Evolutionary conservation across 768 basidiomycete genomes (phyloP).

Genomic region (Tricholoma hemisulphureum): DNA sequence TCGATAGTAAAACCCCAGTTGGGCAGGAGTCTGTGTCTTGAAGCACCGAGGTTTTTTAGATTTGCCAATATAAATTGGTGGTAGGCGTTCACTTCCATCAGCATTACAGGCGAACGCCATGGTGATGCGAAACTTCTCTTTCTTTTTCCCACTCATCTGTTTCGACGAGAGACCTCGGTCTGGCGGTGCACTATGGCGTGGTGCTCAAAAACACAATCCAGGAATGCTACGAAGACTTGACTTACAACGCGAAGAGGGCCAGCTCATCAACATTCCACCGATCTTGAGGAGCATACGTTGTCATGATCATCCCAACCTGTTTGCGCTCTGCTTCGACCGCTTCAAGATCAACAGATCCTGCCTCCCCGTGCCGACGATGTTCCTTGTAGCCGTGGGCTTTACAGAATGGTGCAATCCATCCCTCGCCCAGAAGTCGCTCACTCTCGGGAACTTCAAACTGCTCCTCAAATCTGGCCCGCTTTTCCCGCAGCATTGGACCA

Average conservation of each 20-base stretch:
- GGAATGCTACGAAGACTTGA: not conserved
- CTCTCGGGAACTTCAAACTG: constrained; percentile 26
- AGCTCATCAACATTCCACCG: constrained; percentile 20
- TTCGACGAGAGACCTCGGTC: too few species aligned
- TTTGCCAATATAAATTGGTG: too few species aligned
- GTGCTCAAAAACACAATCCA: constrained; percentile 10
- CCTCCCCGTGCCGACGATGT: too few species aligned
- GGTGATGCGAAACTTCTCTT: constrained; percentile 32
- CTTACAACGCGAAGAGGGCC: constrained; percentile 7
- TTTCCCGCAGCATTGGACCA: constrained; percentile 26
- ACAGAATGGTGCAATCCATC: constrained; percentile 28
- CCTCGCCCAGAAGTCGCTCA: constrained; percentile 16
- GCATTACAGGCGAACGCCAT: constrained; percentile 24
- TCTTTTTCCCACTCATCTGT: constrained; percentile 34
- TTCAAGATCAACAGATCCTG: too few species aligned
- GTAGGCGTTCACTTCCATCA: constrained; percentile 31
- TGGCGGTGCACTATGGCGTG: constrained; percentile 31
- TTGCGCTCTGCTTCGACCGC: constrained; percentile 13
- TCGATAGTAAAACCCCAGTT: too few species aligned
- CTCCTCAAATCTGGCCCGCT: constrained; percentile 23
- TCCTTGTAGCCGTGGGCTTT: too few species aligned
- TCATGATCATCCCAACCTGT: constrained; percentile 4
- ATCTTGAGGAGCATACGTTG: constrained; percentile 20
- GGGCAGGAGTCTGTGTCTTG: too few species aligned
- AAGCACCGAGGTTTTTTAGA: too few species aligned